Evolutionary conservation across 2,329 filamentous ascomycete genomes (phyloP).

Genomic region (Alternaria sp.): DNA sequence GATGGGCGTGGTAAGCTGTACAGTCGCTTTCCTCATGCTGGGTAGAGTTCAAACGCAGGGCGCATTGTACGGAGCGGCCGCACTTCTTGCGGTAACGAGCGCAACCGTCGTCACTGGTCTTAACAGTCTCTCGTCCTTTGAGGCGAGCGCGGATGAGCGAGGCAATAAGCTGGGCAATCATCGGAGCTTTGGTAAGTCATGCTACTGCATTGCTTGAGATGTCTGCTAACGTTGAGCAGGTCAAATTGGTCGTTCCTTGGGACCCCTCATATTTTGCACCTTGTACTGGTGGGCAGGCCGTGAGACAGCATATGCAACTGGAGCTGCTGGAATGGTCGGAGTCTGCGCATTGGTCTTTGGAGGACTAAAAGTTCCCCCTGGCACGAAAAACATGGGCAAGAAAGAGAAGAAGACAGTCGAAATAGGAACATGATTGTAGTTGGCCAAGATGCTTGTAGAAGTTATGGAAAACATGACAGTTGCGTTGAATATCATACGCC

Average conservation of each 20-base stretch:
- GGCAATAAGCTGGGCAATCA: slow-evolving; percentile 87
- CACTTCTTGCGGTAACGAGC: slow-evolving; percentile 85
- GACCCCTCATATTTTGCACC: slow-evolving; percentile 89
- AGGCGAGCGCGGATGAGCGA: slow-evolving; percentile 79
- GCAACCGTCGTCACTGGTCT: slow-evolving; percentile 94
- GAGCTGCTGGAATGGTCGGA: slow-evolving; percentile 78
- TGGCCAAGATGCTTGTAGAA: neutral
- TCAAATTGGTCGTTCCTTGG: slow-evolving; percentile 85
- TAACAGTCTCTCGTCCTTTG: slow-evolving; percentile 90
- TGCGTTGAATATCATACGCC: neutral
- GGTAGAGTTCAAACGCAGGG: slow-evolving; percentile 71
- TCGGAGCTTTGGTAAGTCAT: slow-evolving; percentile 65
- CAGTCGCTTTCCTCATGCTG: slow-evolving; percentile 81
- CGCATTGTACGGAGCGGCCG: slow-evolving; percentile 81
- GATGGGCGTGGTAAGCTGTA: slow-evolving; percentile 78
- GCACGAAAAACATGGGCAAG: slow-evolving; percentile 46
- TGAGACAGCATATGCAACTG: slow-evolving; percentile 82
- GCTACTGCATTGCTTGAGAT: neutral
- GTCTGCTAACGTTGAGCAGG: slow-evolving; percentile 61
- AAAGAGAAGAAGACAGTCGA: slow-evolving; percentile 26
- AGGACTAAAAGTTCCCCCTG: slow-evolving; percentile 71
- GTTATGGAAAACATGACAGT: neutral
- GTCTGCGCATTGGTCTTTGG: slow-evolving; percentile 77
- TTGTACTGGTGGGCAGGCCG: slow-evolving; percentile 98
- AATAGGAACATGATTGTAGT: slow-evolving; percentile 2